Percentiles rank a stretch among this genome's conserved stretches.
These are phyloP conservation scores for Aspergillus clavatus DNA, from an alignment of 2,329 filamentous ascomycete genomes.

Conservation along the genomic window DNA sequence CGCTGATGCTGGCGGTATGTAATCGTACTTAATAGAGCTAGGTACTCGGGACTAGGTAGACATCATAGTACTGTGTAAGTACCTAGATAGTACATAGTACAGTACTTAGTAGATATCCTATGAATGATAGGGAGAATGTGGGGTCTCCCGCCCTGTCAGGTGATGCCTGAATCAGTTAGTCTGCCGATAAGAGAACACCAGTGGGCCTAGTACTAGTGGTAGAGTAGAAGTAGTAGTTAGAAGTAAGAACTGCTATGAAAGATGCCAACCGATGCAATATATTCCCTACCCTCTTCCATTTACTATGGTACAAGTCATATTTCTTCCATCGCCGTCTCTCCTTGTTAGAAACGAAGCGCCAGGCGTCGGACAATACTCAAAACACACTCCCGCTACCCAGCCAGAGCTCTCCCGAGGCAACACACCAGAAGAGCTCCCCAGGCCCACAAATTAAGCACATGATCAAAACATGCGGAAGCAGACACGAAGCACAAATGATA, in stretches of 20 bases:
- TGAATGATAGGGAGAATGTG: neutral
- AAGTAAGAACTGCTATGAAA: neutral
- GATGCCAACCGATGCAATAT: neutral
- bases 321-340: neutral
- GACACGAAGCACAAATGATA: conserved; percentile 5
- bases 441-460: neutral
- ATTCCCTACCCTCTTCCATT: neutral
- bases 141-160: neutral
- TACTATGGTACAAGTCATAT: neutral
- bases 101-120: no score
- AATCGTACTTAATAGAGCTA: no score
- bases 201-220: neutral
- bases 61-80: no score
- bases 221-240: neutral
- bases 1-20: neutral
- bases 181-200: neutral
- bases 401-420: neutral
- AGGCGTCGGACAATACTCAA: neutral
- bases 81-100: no score
- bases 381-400: neutral
- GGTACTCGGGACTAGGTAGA: no score
- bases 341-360: neutral
- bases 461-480: conserved; percentile 7
- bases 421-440: neutral
- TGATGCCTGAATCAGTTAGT: neutral